Conservation (phyloP, 768 basidiomycete genomes). For the Serendipita sp. region DNA sequence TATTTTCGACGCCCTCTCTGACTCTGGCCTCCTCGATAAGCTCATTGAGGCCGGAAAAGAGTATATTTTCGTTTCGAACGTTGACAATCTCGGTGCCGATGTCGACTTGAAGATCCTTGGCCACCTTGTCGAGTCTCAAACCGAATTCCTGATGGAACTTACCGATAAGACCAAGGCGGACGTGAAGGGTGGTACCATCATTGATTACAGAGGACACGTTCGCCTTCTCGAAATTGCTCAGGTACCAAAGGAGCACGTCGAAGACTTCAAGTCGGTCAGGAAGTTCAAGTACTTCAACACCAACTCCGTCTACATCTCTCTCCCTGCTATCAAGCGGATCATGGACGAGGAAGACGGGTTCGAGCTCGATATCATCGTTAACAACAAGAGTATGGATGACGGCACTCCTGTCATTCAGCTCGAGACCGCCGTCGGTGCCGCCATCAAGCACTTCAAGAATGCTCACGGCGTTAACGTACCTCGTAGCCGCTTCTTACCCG, state of each 20-base stretch:
- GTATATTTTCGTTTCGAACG: constrained; percentile 95
- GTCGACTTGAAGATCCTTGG: constrained; percentile 74
- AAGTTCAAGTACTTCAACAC: constrained; percentile 95
- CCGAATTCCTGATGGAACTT: constrained; percentile 89
- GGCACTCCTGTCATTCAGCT: constrained; percentile 74
- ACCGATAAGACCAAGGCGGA: constrained; percentile 96
- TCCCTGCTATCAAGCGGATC: constrained; percentile 67
- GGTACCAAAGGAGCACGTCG: constrained; percentile 82
- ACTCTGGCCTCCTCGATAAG: constrained; percentile 83
- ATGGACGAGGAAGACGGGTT: constrained; percentile 70
- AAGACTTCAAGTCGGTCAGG: constrained; percentile 82
- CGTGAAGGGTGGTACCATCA: constrained; percentile 76
- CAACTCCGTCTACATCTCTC: constrained; percentile 61
- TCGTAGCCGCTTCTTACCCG: constrained; percentile 83
- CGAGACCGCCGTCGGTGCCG: constrained; percentile 87
- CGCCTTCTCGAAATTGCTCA: constrained; percentile 89
- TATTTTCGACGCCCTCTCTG: constrained; percentile 80
- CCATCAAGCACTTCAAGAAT: constrained; percentile 84
- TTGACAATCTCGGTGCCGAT: constrained; percentile 87
- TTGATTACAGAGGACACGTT: constrained; percentile 80
- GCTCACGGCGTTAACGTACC: constrained; percentile 93
- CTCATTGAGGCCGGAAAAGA: constrained; percentile 85
- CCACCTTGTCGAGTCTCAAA: constrained; percentile 66
- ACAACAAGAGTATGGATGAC: constrained; percentile 74
- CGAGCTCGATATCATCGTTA: constrained; percentile 91